Evolutionary conservation across 2,329 filamentous ascomycete genomes (phyloP).

Genomic region (Fusarium neocosmosporiellum): DNA sequence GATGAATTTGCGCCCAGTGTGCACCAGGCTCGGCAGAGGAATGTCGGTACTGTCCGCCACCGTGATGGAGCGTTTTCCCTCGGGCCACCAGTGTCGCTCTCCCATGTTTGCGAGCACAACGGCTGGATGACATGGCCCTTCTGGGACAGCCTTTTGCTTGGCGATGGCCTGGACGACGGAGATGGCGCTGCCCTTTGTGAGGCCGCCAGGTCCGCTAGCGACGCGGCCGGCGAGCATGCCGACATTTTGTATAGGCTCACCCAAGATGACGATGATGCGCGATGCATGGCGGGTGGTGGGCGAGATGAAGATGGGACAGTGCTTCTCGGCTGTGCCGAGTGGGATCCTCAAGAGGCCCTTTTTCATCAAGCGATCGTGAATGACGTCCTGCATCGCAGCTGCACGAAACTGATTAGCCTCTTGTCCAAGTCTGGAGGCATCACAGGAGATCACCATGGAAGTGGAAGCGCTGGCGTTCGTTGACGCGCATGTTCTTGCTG

Average conservation of each 20-base stretch:
- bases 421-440: accelerated
- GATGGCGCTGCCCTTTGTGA: slow-evolving; percentile 77
- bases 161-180: slow-evolving; percentile 66
- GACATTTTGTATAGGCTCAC: slow-evolving; percentile 77
- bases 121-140: slow-evolving; percentile 58
- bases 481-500: slow-evolving; percentile 79
- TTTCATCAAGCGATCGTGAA: slow-evolving; percentile 69
- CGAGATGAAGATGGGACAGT: slow-evolving; percentile 74
- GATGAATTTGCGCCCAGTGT: slow-evolving; percentile 64
- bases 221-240: slow-evolving; percentile 80
- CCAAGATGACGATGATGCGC: slow-evolving; percentile 79
- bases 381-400: slow-evolving; percentile 72
- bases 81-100: slow-evolving; percentile 80
- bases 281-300: slow-evolving; percentile 64
- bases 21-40: slow-evolving; percentile 72
- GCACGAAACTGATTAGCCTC: not conserved
- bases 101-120: slow-evolving; percentile 83
- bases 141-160: slow-evolving; percentile 47
- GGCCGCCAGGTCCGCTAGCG: slow-evolving; percentile 70
- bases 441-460: slow-evolving; percentile 72
- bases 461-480: slow-evolving; percentile 77
- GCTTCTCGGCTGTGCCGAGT: slow-evolving; percentile 71
- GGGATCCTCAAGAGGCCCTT: slow-evolving; percentile 69
- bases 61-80: slow-evolving; percentile 69
- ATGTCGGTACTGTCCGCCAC: slow-evolving; percentile 65